Base-by-base conservation (phyloP, 1,139 yeast species). In the Suhomyces anneliseae region DNA sequence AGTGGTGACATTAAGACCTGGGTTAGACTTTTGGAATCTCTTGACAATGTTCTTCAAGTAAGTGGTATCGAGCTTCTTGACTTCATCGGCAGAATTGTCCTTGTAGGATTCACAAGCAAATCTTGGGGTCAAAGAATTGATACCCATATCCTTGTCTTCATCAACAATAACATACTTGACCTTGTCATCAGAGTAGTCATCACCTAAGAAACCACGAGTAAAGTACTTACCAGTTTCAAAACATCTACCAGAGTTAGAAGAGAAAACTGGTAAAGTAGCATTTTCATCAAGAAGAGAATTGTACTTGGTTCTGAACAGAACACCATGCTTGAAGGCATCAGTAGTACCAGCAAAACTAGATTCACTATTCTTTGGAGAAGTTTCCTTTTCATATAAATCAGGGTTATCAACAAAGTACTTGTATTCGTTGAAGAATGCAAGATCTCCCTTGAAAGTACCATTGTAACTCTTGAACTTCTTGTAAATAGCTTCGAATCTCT, bases 301-400 rank as follows among this genome's bases (percentile, higher is more conserved):
- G 55, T 71, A 71, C 47, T 60, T 66, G 27, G 65, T 55, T 53
- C 76, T 63, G 54, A 71, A 70, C 8, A 56, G 49, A 37, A 68
- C 60, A 36, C 76, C 76, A 50, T 69, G 70, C 49, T 62, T 64
- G 44, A 61, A 49, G 9, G 74, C 74, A 54, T 68, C 58, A 29
- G 64, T 53, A 35, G 69, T 60, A 29, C 76, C 62, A 5, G 57
- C 49, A 37, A 46, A 58, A 3, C 41, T 31, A 10, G 56, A 52
- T 11, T 51, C 43, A 5, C 56, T 47, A 48, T 58, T 58, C 35
- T 36, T 34, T 6, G 59, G 54, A 3, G 57, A 47, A 15, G 60
- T 57, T 37, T 58, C 62, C 50, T 52, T 59, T 38, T 62, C 76
- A 47, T 66, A 69, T 40, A 58, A 45, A 7, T 50, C 51, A 10